phyloP scores from a whole-genome alignment of 2,329 filamentous ascomycete species.

The Aspergillus luchuensis region DNA sequence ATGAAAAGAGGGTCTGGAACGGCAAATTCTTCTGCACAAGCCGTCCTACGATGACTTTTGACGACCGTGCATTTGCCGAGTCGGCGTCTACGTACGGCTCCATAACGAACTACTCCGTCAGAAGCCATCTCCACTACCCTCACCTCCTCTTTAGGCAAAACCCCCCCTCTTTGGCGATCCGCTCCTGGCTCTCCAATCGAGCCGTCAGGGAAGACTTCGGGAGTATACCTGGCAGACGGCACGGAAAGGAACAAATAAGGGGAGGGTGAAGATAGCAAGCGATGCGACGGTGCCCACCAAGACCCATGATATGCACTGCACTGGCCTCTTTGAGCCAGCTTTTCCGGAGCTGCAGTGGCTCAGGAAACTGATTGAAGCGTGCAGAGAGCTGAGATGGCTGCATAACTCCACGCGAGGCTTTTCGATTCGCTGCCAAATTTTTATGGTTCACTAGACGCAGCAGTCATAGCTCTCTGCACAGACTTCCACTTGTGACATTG shows the following conservation, averaged over 20 bases:
- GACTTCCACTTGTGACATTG: not conserved
- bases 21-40: not conserved
- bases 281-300: not conserved
- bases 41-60: not conserved
- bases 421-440: not conserved
- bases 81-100: not conserved
- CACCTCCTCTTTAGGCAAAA: not conserved
- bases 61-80: not conserved
- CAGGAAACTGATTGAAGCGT: not conserved
- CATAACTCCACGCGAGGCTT: not conserved
- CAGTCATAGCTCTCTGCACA: not conserved
- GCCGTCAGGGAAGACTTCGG: not conserved
- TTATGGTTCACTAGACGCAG: not conserved
- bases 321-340: not conserved
- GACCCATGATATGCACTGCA: slow-evolving; percentile 2
- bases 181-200: not conserved
- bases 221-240: not conserved
- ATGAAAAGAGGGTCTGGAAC: not conserved
- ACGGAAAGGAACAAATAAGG: not conserved
- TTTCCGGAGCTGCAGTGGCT: not conserved
- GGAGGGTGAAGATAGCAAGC: not conserved
- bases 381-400: not conserved
- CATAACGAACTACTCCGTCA: not conserved
- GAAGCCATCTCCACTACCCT: not conserved
- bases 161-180: not conserved